Evolutionary conservation across 1,284 basidiomycete genomes (phyloP).

Genomic region (Sporisorium scitamineum): DNA sequence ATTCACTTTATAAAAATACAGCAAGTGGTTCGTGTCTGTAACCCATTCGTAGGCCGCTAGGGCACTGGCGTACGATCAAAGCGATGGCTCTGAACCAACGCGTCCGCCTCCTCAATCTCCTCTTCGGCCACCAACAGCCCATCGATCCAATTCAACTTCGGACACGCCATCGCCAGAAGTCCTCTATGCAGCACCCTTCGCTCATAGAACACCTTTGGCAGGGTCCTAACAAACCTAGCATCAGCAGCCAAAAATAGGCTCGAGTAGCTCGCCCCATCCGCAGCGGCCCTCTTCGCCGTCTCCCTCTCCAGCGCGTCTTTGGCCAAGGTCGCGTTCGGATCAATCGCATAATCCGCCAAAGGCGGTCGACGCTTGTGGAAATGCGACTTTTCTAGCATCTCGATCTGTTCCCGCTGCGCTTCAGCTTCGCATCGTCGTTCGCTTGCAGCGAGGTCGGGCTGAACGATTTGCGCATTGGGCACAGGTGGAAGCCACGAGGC

Average conservation of each 20-base stretch:
- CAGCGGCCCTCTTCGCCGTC: slow-evolving; percentile 11
- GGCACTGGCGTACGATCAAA: slow-evolving; percentile 19
- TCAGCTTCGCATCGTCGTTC: slow-evolving; percentile 19
- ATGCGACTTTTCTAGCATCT: slow-evolving; percentile 60
- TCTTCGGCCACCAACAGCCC: slow-evolving; percentile 57
- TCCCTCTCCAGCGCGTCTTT: slow-evolving; percentile 29
- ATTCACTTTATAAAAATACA: slow-evolving; percentile 11
- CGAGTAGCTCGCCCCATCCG: slow-evolving; percentile 30
- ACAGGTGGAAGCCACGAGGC: slow-evolving; percentile 54
- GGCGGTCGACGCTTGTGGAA: slow-evolving; percentile 63
- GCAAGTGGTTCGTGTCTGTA: not conserved
- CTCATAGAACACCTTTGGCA: slow-evolving; percentile 50
- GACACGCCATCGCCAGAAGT: slow-evolving; percentile 64
- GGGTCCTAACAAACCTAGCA: slow-evolving; percentile 56
- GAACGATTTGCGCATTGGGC: slow-evolving; percentile 60
- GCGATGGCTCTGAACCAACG: slow-evolving; percentile 37
- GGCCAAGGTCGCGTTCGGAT: slow-evolving; percentile 28
- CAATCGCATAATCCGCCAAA: slow-evolving; percentile 25
- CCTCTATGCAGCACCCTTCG: slow-evolving; percentile 63
- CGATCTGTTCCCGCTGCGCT: slow-evolving; percentile 34
- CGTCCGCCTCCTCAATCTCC: slow-evolving; percentile 59
- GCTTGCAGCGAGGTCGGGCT: slow-evolving; percentile 48
- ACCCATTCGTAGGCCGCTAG: not conserved
- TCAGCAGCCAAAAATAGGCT: slow-evolving; percentile 56
- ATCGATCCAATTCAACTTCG: slow-evolving; percentile 63